phyloP scores from a whole-genome alignment of 2,329 filamentous ascomycete species.

The Pseudogymnoascus sp. region DNA sequence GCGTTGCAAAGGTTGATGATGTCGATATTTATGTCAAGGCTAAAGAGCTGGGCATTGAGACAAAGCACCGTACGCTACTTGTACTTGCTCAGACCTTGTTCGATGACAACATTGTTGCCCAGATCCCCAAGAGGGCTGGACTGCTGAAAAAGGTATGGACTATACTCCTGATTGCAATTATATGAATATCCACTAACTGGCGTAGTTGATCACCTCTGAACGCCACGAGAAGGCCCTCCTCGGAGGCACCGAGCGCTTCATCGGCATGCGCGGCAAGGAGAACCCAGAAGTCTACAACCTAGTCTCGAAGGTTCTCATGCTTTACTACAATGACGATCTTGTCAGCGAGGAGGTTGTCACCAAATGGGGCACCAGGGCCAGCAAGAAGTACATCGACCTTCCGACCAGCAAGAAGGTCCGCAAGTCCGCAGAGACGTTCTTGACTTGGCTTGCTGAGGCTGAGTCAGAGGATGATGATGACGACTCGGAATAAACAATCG shows the following conservation, averaged over 20 bases:
- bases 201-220: slow-evolving; percentile 74
- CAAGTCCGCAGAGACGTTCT: slow-evolving; percentile 88
- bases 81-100: slow-evolving; percentile 93
- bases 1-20: slow-evolving; percentile 74
- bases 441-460: slow-evolving; percentile 87
- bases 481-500: slow-evolving; percentile 40
- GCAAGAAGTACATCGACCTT: slow-evolving; percentile 96
- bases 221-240: slow-evolving; percentile 93
- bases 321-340: slow-evolving; percentile 87
- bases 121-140: slow-evolving; percentile 74
- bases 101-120: slow-evolving; percentile 78
- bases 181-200: slow-evolving; percentile 3
- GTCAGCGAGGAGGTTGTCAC: slow-evolving; percentile 81
- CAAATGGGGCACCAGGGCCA: slow-evolving; percentile 89
- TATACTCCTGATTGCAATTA: slow-evolving; percentile 17
- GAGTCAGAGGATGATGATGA: slow-evolving; percentile 62
- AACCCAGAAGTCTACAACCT: slow-evolving; percentile 71
- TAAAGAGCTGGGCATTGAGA: slow-evolving; percentile 89
- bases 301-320: slow-evolving; percentile 79
- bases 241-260: slow-evolving; percentile 88
- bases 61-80: slow-evolving; percentile 86
- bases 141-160: slow-evolving; percentile 78
- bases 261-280: slow-evolving; percentile 64
- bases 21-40: slow-evolving; percentile 94
- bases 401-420: slow-evolving; percentile 89